Evolutionary conservation across 106 monocot genomes (phyloP).

Genomic region (Amphibolis antarctica): DNA sequence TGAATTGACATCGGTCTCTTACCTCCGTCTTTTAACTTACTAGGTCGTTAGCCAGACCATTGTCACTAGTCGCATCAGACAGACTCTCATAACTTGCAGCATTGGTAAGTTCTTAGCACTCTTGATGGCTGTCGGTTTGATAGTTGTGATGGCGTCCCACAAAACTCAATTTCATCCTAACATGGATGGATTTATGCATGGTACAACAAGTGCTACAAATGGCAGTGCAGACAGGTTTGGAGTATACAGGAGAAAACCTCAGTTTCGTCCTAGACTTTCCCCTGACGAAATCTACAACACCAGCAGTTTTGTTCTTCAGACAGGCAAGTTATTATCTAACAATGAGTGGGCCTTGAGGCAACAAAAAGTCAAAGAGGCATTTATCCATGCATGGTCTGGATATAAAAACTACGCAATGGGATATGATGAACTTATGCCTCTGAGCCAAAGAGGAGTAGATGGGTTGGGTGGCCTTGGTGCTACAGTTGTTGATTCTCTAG

Average conservation of each 20-base stretch:
- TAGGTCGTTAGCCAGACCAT: constrained; percentile 51
- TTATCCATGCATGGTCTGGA: constrained; percentile 89
- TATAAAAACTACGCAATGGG: constrained; percentile 70
- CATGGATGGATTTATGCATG: constrained; percentile 12
- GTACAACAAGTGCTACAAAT: constrained; percentile 3
- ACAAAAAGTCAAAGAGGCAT: constrained; percentile 70
- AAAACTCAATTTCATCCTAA: constrained; percentile 21
- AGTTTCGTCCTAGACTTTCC: constrained; percentile 66
- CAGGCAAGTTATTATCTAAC: constrained; percentile 4
- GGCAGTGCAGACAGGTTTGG: constrained; percentile 18
- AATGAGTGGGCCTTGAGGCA: constrained; percentile 45
- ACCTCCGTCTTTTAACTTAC: neutral
- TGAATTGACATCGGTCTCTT: neutral
- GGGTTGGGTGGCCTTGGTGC: constrained; percentile 91
- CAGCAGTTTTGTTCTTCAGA: constrained; percentile 14
- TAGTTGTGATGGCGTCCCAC: constrained; percentile 29
- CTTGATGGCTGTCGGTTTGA: constrained; percentile 59
- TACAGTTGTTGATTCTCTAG: constrained; percentile 75
- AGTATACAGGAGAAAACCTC: constrained; percentile 47
- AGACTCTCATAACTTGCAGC: constrained; percentile 38
- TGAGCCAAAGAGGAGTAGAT: constrained; percentile 56
- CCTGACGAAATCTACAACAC: constrained; percentile 42
- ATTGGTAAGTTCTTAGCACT: constrained; percentile 55
- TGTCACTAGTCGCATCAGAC: constrained; percentile 26
- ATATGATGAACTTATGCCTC: constrained; percentile 89